Evolutionary conservation across 768 basidiomycete genomes (phyloP).

Genomic region (Rossbeevera mucosa): DNA sequence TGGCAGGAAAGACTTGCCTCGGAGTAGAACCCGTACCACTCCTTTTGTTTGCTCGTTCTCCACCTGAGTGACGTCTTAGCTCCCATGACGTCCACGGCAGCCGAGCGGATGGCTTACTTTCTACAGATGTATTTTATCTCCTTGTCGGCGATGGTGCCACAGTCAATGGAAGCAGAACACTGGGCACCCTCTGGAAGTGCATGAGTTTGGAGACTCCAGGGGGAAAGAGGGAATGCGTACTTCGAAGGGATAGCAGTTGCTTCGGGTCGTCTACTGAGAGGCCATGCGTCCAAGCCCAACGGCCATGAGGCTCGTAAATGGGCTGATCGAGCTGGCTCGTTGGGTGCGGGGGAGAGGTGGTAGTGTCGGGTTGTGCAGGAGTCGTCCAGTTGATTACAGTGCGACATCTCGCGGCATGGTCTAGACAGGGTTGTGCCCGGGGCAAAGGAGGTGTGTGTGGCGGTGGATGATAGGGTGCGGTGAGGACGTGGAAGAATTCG

Average conservation of each 20-base stretch:
- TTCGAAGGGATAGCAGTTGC: constrained; percentile 23
- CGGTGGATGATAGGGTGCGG: constrained; percentile 22
- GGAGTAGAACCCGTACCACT: constrained; percentile 39
- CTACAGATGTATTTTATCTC: constrained; percentile 35
- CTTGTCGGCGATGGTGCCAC: constrained; percentile 25
- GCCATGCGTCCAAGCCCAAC: constrained; percentile 30
- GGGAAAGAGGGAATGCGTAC: constrained; percentile 12
- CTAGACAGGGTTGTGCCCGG: constrained; percentile 14
- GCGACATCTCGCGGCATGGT: constrained; percentile 23
- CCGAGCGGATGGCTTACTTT: constrained; percentile 23
- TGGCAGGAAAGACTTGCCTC: constrained; percentile 31
- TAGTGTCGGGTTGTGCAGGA: background rate
- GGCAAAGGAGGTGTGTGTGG: background rate
- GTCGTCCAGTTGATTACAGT: constrained; percentile 28
- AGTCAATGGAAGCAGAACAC: constrained; percentile 36
- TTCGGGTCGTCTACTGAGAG: constrained; percentile 24
- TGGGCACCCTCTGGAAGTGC: constrained; percentile 31
- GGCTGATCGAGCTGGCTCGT: constrained; percentile 17
- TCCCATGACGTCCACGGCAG: background rate
- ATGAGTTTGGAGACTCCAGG: background rate
- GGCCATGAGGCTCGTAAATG: constrained; percentile 31
- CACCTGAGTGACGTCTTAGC: constrained; percentile 26
- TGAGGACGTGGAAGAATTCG: constrained; percentile 29
- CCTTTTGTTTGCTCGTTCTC: constrained; percentile 27
- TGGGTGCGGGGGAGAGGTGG: background rate